Evolutionary conservation across 75 land plant genomes (phyloP), one percentile per base, ranked within the genome.

Genomic region (Selaginella tamariscina): DNA sequence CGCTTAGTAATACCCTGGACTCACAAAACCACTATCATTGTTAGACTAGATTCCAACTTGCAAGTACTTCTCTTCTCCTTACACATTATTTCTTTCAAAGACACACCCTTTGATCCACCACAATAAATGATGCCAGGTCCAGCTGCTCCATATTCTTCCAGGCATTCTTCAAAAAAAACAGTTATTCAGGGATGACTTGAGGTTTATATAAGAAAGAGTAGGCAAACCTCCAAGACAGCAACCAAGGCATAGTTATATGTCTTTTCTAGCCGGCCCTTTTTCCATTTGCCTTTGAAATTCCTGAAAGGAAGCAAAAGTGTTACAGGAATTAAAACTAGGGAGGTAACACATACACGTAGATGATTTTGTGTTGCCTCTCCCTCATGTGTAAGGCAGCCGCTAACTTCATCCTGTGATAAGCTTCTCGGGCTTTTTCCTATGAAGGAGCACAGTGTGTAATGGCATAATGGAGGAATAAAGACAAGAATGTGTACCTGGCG

Each of bases 381-480:
- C 67, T 55, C 67, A 74, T 59, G 26, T 70, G 0, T 13, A 56
- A 18, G 0, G 64, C 27, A 30, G 72, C 71, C 63, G 68, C 65
- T 39, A 74, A 0, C 39, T 69, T 74, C 33, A 21, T 74, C 29
- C 55, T 63, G 33, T 70, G 33, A 64, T 70, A 64, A 31, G 60
- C 66, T 20, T 21, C 62, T 21, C 54, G 64, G 27, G 31, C 27
- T 0, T 69, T 33, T 39, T 74, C 76, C 76, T 74, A n/a, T n/a
- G 30, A 13, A 63, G 49, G 5, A 39, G 11, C 49, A 39, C 49
- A 39, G 5, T 39, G 5, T 5, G 49, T 15, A 39, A 39, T 39
- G 49, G 49, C 49, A 5, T 39, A n/a, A n/a, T n/a, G n/a, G n/a
- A n/a, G n/a, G 49, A 15, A 39, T 15, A 39, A 5, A 5, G 49